These are phyloP conservation scores for Aureobasidium lini DNA, from an alignment of 2,329 filamentous ascomycete species.

Conservation along the genomic window DNA sequence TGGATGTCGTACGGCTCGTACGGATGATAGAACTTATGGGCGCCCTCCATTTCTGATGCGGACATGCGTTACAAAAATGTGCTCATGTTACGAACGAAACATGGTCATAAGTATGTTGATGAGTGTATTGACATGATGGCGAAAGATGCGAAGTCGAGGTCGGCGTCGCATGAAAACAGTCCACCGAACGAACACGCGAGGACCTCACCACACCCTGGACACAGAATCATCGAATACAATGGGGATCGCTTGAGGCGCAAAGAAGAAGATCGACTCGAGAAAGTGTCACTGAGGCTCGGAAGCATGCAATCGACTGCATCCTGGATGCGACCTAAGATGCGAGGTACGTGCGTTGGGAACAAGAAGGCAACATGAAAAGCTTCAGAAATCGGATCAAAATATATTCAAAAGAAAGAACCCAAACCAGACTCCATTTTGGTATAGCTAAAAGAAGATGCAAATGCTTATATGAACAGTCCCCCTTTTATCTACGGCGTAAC, in stretches of 20 bases:
- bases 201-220: not conserved
- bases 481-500: slow-evolving; percentile 46
- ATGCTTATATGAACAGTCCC: not conserved
- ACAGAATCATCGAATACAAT: not conserved
- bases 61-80: not conserved
- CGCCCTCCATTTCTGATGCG: not conserved
- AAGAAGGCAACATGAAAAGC: not conserved
- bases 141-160: not conserved
- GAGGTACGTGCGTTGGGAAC: not conserved
- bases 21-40: slow-evolving; percentile 69
- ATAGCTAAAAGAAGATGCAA: slow-evolving; percentile 10
- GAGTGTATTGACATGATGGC: no score
- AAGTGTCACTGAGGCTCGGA: no score
- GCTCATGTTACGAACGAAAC: not conserved
- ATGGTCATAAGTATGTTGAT: not conserved
- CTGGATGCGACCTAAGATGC: not conserved
- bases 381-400: not conserved
- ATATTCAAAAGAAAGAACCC: not conserved
- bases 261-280: no score
- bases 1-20: slow-evolving; percentile 85
- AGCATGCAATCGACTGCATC: not conserved
- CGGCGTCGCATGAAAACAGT: not conserved
- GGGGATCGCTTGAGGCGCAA: no score
- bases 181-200: not conserved
- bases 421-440: slow-evolving; percentile 12